phyloP scores from a whole-genome alignment of 257 asterid genomes.

The Nicotiana tomentosiformis region DNA sequence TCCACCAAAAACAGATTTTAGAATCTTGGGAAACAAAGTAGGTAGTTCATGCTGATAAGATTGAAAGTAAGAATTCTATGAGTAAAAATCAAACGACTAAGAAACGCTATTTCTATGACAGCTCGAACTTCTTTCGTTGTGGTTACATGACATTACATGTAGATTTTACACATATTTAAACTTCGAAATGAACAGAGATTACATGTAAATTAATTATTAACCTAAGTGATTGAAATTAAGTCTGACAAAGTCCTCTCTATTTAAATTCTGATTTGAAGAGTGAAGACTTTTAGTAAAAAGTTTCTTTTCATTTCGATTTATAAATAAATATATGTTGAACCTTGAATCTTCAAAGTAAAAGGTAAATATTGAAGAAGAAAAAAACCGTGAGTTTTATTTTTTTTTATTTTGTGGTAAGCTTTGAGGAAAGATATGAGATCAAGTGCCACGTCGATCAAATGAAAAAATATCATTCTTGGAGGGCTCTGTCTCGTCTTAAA shows the following conservation, averaged over 20 bases:
- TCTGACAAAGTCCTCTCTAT: neutral
- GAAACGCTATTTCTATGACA: neutral
- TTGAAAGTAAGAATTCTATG: neutral
- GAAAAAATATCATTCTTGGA: too few species aligned
- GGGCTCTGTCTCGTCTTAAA: too few species aligned
- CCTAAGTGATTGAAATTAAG: neutral
- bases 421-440: neutral
- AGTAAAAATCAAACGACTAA: too few species aligned
- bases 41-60: neutral
- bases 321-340: neutral
- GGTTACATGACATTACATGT: neutral
- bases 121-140: neutral
- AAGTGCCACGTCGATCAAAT: neutral
- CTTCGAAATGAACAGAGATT: neutral
- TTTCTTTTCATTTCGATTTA: neutral
- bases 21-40: neutral
- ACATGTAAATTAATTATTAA: neutral
- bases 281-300: neutral
- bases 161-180: neutral
- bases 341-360: neutral
- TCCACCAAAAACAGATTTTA: too few species aligned
- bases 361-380: too few species aligned
- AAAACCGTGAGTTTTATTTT: neutral
- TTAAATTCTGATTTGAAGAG: neutral
- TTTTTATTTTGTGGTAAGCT: neutral